Conservation (phyloP, 768 basidiomycete genomes). For the Sarcodon sp. region DNA sequence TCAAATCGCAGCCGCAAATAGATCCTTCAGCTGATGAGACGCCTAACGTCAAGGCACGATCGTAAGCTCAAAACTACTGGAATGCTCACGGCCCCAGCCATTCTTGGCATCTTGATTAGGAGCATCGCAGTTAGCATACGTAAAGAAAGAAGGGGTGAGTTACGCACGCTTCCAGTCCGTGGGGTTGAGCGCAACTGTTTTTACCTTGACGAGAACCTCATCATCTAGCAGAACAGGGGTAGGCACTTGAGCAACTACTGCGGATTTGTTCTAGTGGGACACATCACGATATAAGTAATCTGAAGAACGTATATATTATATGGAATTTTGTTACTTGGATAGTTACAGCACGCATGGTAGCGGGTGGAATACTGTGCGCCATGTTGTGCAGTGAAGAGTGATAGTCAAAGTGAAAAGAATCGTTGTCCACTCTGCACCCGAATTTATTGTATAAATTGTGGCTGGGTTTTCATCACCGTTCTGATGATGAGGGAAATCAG, state of each 20-base stretch:
- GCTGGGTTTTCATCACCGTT: no score
- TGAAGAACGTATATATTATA: no score
- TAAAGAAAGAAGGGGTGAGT: neutral
- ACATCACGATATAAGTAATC: no score
- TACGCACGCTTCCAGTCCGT: slow-evolving; percentile 13
- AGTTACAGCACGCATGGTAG: no score
- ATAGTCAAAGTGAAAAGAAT: no score
- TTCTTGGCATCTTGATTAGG: neutral
- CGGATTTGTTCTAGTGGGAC: neutral
- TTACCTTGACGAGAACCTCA: slow-evolving; percentile 14
- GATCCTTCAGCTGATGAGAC: slow-evolving; percentile 3
- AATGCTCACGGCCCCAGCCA: neutral
- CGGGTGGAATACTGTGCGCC: no score
- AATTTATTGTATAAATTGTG: no score
- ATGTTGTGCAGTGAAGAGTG: no score
- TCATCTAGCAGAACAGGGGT: slow-evolving; percentile 3
- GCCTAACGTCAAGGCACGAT: neutral
- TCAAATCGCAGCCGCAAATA: slow-evolving; percentile 14
- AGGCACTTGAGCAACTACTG: neutral
- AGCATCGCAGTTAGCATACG: neutral
- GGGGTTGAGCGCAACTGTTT: slow-evolving; percentile 13
- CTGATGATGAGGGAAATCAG: no score
- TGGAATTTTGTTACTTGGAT: no score
- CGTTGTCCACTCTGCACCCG: no score
- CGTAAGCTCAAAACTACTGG: neutral